Evolutionary conservation across 306 rosid species (phyloP).

Genomic region (Prunus davidiana): DNA sequence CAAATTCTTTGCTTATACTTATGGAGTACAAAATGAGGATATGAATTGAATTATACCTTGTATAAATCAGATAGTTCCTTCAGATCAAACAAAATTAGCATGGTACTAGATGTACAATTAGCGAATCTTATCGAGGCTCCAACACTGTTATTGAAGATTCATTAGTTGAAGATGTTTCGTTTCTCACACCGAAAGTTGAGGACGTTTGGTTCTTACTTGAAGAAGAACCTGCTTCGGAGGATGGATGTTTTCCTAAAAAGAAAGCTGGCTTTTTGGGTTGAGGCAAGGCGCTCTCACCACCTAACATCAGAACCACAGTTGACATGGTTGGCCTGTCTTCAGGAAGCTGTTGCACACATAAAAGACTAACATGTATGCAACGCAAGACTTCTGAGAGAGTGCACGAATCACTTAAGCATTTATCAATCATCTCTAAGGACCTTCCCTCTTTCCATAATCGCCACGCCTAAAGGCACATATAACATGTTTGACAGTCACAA

Average conservation of each 20-base stretch:
- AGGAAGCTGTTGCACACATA: slow-evolving; percentile 48
- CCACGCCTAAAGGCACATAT: slow-evolving; percentile 29
- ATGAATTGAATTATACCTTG: neutral
- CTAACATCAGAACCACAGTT: slow-evolving; percentile 44
- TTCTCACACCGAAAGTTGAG: neutral
- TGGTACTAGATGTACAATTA: neutral
- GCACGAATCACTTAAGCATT: slow-evolving; percentile 10
- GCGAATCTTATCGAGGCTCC: neutral
- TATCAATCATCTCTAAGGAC: slow-evolving; percentile 18
- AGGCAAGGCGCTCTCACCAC: slow-evolving; percentile 38
- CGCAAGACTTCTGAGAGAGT: slow-evolving; percentile 25
- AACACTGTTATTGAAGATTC: neutral
- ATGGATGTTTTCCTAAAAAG: slow-evolving; percentile 17
- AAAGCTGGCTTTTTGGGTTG: slow-evolving; percentile 48
- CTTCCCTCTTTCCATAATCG: slow-evolving; percentile 32
- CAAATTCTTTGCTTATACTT: no score
- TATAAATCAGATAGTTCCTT: no score
- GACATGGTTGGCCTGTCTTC: slow-evolving; percentile 64
- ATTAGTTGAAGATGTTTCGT: neutral
- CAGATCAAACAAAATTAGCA: neutral
- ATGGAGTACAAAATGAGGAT: neutral
- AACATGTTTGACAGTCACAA: neutral
- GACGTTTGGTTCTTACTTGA: neutral
- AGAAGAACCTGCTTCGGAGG: neutral
- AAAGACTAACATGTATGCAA: slow-evolving; percentile 47